Base-by-base conservation (phyloP, 164 flowering plant species). In the Buxus sempervirens region DNA sequence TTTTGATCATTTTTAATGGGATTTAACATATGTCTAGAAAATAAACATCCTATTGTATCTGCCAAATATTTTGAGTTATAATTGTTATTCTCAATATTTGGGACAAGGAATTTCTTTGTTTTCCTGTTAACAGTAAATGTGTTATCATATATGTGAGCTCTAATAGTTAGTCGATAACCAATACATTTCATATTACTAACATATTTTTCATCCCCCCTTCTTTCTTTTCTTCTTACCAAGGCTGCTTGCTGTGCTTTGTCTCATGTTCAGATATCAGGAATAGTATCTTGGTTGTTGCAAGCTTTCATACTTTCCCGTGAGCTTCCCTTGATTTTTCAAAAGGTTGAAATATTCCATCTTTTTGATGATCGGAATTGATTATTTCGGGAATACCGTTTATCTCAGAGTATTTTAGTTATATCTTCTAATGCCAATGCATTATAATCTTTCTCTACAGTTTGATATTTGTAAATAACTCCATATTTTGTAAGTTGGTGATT, bases 291-390 rank as follows among this genome's bases (percentile, higher is more conserved):
- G 86, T 69, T 95, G 81, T 76, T 72, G 76, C 79, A 83, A 51
- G 88, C 94, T 27, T 92, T 90, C 79, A 72, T 89, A 22, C 82
- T 86, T 58, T 82, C 85, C 72, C 86, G 86, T 62, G 96, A 95
- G 75, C 82, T 86, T 64, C 97, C 99, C 22, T 13, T 77, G 58
- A 85, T 92, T 60, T 73, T 84, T 72, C 85, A 86, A 59, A 90
- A 92, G 97, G 98, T 95, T 27, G 58, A 61, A 58, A 12, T 54
- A 65, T 69, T 4, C 63, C 26, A n/a, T 51, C 38, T 1, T 28
- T 10, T 36, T 63, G 25, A 51, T 22, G 51, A 13, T 48, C 24
- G 18, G 63, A 16, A 24, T 62, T 23, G 26, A 21, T 61, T 38
- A 9, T 4, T 66, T 9, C 19, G 21, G 26, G 21, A 24, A 21